Evolutionary conservation across 225 moss, liverwort and hornwort species (phyloP), one percentile per base, ranked within the genome.

Genomic region (Thuidium tamariscinum): DNA sequence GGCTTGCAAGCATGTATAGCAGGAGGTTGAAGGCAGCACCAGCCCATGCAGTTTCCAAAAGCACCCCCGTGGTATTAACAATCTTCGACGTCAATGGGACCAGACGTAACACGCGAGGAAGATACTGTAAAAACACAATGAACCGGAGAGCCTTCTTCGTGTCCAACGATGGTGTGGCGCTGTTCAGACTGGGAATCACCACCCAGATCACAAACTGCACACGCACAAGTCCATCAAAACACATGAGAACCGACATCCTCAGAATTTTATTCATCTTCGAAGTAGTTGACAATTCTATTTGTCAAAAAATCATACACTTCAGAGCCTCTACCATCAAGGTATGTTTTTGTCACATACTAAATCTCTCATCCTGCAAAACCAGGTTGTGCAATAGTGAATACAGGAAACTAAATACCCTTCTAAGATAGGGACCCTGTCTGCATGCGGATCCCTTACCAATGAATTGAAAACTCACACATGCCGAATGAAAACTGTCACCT

Each of bases 1-100:
- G 90, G 87, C 94, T 94, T 44, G 94, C 94, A 49, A 95, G 90
- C 90, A 95, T 84, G 83, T 94, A 95, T 25, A 94, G 91, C 67
- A 95, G 78, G 69, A 95, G 91, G 88, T 95, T 95, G 82, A 91
- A 92, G 42, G 95, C 95, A 20, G 94, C 95, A 13, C 94, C 92
- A 48, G 94, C 95, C 95, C 95, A 95, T 21, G 94, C 94, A 17
- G 91, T 94, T 82, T 95, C 90, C 94, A 95, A 52, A 5, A 95
- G 85, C 80, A 91, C 86, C 9, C 93, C 93, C 29, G 94, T 94
- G 32, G 90, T 86, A 21, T 87, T 85, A 5, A 92, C 79, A 48
- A 95, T 92, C 87, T 95, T 89, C 39, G 92, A 89, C n/a, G 81
- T 92, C 86, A 95, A 86, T 23, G 87, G 89, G n/a, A 93, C 49